Conservation (phyloP, 2,329 filamentous ascomycete genomes). For the Fusarium keratoplasticum region DNA sequence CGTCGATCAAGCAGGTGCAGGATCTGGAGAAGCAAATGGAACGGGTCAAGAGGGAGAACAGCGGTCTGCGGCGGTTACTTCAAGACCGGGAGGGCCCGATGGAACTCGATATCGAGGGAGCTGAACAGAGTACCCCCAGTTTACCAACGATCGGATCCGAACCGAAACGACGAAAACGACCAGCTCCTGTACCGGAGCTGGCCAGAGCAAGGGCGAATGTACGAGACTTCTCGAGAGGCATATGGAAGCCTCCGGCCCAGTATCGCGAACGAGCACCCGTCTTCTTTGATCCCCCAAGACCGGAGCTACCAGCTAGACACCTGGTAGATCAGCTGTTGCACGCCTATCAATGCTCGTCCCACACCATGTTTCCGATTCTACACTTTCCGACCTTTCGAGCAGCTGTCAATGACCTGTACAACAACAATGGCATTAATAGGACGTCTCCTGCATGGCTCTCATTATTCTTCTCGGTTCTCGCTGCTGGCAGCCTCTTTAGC, state of each 20-base stretch:
- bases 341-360: constrained; percentile 80
- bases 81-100: constrained; percentile 62
- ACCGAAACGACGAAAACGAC: constrained; percentile 71
- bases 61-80: constrained; percentile 75
- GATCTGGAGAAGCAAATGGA: constrained; percentile 94
- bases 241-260: constrained; percentile 81
- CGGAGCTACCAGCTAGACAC: constrained; percentile 76
- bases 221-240: constrained; percentile 77
- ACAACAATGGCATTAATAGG: constrained; percentile 64
- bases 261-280: constrained; percentile 66
- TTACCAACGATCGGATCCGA: constrained; percentile 75
- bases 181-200: constrained; percentile 74
- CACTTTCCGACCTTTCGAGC: constrained; percentile 88
- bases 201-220: constrained; percentile 79
- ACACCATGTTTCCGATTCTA: constrained; percentile 84
- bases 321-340: constrained; percentile 78
- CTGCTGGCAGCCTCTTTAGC: constrained; percentile 82
- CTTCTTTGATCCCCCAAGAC: constrained; percentile 64
- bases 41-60: constrained; percentile 83
- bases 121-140: constrained; percentile 63
- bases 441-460: constrained; percentile 79
- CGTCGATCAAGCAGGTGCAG: constrained; percentile 98
- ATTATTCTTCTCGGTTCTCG: constrained; percentile 85
- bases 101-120: constrained; percentile 60
- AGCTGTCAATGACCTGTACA: constrained; percentile 82